Conservation (phyloP, 1,284 basidiomycete genomes). For the Anthracocystis panici-leucophaei region DNA sequence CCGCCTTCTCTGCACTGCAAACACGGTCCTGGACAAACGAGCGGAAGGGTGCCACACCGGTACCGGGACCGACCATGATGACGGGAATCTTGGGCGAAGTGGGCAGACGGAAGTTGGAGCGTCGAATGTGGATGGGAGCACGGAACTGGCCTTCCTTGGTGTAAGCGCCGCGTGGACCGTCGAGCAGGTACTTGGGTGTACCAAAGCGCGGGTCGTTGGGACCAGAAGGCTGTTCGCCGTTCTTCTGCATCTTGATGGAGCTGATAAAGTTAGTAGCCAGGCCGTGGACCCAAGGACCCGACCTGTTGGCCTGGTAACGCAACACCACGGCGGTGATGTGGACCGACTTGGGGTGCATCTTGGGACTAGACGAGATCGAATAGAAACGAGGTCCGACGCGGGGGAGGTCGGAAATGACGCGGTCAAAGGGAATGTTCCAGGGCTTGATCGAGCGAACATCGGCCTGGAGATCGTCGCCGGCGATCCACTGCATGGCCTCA, state of each 20-base stretch:
- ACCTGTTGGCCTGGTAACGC: conserved; percentile 55
- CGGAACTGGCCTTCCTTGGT: conserved; percentile 77
- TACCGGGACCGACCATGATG: conserved; percentile 98
- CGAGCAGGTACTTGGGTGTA: conserved; percentile 83
- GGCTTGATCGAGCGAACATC: conserved; percentile 77
- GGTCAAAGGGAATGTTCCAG: conserved; percentile 97
- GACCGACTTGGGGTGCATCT: conserved; percentile 85
- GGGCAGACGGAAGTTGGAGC: conserved; percentile 94
- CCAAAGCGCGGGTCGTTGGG: conserved; percentile 65
- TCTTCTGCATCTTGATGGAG: conserved; percentile 77
- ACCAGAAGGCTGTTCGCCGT: conserved; percentile 68
- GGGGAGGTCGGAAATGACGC: conserved; percentile 90
- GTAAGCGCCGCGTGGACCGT: conserved; percentile 89
- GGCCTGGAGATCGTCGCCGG: conserved; percentile 79
- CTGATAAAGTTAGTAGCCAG: conserved; percentile 68
- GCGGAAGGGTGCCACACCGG: conserved; percentile 97
- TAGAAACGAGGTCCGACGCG: conserved; percentile 97
- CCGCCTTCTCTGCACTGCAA: conserved; percentile 89
- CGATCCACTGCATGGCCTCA: conserved; percentile 87
- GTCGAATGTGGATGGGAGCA: conserved; percentile 91
- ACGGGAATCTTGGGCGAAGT: conserved; percentile 97
- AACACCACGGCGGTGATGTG: conserved; percentile 92
- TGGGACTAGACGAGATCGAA: conserved; percentile 97
- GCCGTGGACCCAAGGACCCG: conserved; percentile 58
- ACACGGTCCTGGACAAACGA: conserved; percentile 98